These are phyloP conservation scores for Rhynchospora tenuis DNA, from an alignment of 176 grass and related monocot genomes.

Conservation along the genomic window DNA sequence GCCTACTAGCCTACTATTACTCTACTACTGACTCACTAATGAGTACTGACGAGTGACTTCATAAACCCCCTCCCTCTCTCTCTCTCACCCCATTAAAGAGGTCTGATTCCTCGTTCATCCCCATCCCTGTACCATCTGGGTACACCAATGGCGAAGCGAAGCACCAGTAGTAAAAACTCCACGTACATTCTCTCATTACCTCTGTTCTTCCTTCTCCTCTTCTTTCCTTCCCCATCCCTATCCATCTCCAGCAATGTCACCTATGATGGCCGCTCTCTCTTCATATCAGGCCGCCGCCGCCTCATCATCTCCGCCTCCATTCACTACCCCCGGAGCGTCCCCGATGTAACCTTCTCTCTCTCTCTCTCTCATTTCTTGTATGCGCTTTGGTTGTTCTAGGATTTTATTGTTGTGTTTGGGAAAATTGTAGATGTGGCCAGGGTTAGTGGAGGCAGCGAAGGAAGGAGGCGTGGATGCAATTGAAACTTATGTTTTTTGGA, in stretches of 20 bases:
- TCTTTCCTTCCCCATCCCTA: conserved; percentile 17
- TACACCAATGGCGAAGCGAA: conserved; percentile 31
- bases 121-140: background rate
- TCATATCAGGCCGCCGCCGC: conserved; percentile 77
- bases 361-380: background rate
- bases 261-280: conserved; percentile 91
- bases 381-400: background rate
- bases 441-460: conserved; percentile 73
- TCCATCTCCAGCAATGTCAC: conserved; percentile 44
- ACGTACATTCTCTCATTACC: background rate
- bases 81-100: conserved; percentile 16
- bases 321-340: conserved; percentile 97
- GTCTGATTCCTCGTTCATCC: background rate
- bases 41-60: background rate
- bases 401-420: background rate
- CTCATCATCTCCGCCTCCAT: conserved; percentile 97
- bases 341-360: conserved; percentile 33
- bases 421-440: conserved; percentile 85
- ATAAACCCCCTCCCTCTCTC: conserved; percentile 3
- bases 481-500: conserved; percentile 99
- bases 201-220: conserved; percentile 27
- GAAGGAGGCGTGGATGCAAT: conserved; percentile 72
- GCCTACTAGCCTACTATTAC: background rate
- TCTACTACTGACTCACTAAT: background rate
- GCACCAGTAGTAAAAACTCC: background rate